Conservation (phyloP, 257 asterid species). For the Solanum chiquidenum region DNA sequence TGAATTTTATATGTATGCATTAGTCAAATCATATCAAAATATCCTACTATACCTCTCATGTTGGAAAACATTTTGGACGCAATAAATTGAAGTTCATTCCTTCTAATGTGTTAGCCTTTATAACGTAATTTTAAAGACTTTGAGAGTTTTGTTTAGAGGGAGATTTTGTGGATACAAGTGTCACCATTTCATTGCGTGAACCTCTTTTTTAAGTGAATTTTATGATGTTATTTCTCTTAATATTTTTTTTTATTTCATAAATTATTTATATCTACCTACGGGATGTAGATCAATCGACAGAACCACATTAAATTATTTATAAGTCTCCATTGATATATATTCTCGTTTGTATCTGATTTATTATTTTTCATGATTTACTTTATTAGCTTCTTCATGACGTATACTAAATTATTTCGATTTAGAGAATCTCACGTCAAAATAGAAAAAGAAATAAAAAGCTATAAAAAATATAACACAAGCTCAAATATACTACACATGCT, state of each 20-base stretch:
- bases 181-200: not conserved
- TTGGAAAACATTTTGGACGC: not conserved
- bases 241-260: no score
- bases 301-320: not conserved
- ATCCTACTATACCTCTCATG: no score
- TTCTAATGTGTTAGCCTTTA: no score
- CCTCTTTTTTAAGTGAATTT: not conserved
- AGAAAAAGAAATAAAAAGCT: not conserved
- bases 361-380: not conserved
- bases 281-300: not conserved
- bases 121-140: no score
- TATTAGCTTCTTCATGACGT: no score
- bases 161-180: not conserved
- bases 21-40: not conserved
- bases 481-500: not conserved
- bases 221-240: no score
- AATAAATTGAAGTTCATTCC: no score
- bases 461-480: not conserved
- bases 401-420: not conserved
- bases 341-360: not conserved
- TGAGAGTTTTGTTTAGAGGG: not conserved
- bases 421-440: not conserved
- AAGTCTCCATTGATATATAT: not conserved
- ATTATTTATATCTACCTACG: not conserved
- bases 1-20: not conserved